Conservation (phyloP, 306 rosid species). For the Sicyos baderoa region DNA sequence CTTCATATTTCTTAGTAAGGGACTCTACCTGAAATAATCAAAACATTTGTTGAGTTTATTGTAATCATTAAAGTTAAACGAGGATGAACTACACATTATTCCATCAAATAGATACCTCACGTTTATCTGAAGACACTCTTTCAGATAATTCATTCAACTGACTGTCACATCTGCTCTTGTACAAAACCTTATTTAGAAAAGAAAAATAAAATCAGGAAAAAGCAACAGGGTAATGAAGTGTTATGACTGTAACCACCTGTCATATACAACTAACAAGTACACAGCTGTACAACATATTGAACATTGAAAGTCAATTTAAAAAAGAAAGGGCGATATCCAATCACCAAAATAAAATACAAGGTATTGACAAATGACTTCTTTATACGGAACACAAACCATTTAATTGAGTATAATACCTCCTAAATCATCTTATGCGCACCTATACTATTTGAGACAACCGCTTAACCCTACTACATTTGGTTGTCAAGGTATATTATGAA, state of each 20-base stretch:
- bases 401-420: neutral
- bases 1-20: conserved; percentile 84
- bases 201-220: conserved; percentile 19
- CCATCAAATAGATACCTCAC: conserved; percentile 56
- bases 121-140: conserved; percentile 68
- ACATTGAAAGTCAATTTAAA: conserved; percentile 18
- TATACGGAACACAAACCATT: too few species aligned
- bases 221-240: neutral
- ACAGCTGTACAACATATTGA: neutral
- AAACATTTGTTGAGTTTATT: conserved; percentile 19
- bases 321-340: neutral
- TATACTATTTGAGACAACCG: too few species aligned
- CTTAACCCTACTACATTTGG: too few species aligned
- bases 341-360: conserved; percentile 2
- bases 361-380: too few species aligned
- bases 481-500: neutral
- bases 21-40: conserved; percentile 55
- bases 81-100: conserved; percentile 25
- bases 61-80: conserved; percentile 14
- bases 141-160: conserved; percentile 81
- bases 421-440: neutral
- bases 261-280: neutral
- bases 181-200: conserved; percentile 55
- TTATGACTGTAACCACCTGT: neutral
- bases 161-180: conserved; percentile 98